Conservation (phyloP, 495 filamentous ascomycete species). For the Oleoguttula mirabilis region DNA sequence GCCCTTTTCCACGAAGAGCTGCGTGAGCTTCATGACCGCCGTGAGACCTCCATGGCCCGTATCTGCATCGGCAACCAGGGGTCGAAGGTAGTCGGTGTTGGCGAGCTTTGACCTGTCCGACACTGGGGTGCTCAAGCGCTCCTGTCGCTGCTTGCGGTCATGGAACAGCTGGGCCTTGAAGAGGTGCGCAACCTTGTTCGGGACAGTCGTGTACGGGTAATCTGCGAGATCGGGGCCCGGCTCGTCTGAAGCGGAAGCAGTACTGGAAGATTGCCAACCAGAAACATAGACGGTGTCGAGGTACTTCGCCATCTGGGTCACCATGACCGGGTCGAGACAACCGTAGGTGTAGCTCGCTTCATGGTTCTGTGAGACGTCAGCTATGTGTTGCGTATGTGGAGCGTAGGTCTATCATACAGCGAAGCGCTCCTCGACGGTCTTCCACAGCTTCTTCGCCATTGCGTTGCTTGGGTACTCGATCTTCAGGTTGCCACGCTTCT, state of each 20-base stretch:
- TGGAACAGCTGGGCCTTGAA: conserved; percentile 99
- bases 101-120: conserved; percentile 58
- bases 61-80: conserved; percentile 94
- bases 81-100: conserved; percentile 86
- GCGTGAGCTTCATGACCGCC: conserved; percentile 97
- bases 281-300: conserved; percentile 97
- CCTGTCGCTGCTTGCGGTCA: conserved; percentile 95
- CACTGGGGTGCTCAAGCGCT: conserved; percentile 70
- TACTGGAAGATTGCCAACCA: conserved; percentile 96
- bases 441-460: conserved; percentile 89
- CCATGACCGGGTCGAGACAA: conserved; percentile 92
- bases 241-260: conserved; percentile 85
- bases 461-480: conserved; percentile 84
- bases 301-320: conserved; percentile 99
- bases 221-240: conserved; percentile 96
- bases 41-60: conserved; percentile 96
- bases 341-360: conserved; percentile 91
- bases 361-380: conserved; percentile 43
- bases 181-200: conserved; percentile 93
- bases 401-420: too few relatives aligned
- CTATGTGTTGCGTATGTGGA: background rate
- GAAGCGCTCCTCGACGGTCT: conserved; percentile 74
- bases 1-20: conserved; percentile 93
- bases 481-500: conserved; percentile 82
- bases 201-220: conserved; percentile 96